These are phyloP conservation scores for Pyrenochaeta sp. DNA, from an alignment of 2,329 filamentous ascomycete genomes.

Conservation along the genomic window DNA sequence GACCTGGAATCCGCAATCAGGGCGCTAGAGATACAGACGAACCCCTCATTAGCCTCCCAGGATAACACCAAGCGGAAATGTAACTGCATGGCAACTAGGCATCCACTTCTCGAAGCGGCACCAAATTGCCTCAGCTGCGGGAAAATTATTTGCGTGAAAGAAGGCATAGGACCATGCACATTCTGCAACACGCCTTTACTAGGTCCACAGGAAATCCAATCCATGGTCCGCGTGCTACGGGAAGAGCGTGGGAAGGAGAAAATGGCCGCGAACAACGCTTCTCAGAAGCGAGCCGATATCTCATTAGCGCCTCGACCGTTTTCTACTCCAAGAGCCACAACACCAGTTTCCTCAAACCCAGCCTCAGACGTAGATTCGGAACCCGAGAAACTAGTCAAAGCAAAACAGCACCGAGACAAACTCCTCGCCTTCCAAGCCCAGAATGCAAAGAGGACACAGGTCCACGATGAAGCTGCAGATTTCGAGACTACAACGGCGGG, in stretches of 20 bases:
- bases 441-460: conserved; percentile 82
- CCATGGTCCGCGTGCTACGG: conserved; percentile 83
- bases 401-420: conserved; percentile 80
- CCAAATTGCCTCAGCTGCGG: conserved; percentile 94
- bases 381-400: conserved; percentile 71
- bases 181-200: conserved; percentile 83
- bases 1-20: conserved; percentile 82
- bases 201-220: conserved; percentile 75
- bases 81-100: conserved; percentile 85
- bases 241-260: conserved; percentile 88
- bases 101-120: conserved; percentile 87
- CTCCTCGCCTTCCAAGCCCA: conserved; percentile 84
- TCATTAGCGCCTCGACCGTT: conserved; percentile 69
- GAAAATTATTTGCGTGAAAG: conserved; percentile 93
- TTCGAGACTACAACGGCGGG: conserved; percentile 69
- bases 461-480: conserved; percentile 85
- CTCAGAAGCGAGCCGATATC: conserved; percentile 72
- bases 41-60: conserved; percentile 71
- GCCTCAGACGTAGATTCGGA: conserved; percentile 53
- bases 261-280: conserved; percentile 80
- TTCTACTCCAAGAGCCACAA: conserved; percentile 48
- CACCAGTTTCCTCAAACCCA: conserved; percentile 46
- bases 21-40: conserved; percentile 88
- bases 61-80: conserved; percentile 72
- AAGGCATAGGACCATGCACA: conserved; percentile 92